Conservation (phyloP, 1,284 basidiomycete species). For the Boletus mariae region DNA sequence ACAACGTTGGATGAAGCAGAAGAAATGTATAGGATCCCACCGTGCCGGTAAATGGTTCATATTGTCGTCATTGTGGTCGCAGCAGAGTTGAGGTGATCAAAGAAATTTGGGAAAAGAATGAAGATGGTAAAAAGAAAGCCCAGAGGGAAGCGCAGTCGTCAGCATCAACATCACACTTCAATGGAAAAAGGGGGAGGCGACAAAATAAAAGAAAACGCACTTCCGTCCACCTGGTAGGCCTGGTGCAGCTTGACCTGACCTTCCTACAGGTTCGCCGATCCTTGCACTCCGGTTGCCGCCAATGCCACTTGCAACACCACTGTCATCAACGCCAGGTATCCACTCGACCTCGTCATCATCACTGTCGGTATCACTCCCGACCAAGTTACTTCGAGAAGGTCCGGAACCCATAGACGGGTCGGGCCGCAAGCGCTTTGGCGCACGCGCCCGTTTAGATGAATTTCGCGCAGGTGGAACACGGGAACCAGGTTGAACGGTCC, state of each 20-base stretch:
- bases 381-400: conserved; percentile 3
- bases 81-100: not conserved
- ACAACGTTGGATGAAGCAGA: not conserved
- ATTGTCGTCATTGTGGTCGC: conserved; percentile 3
- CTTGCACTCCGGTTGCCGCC: not conserved
- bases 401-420: not conserved
- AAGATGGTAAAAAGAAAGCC: not conserved
- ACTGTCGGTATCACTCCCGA: conserved; percentile 31
- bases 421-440: conserved; percentile 19
- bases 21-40: not conserved
- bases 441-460: conserved; percentile 22
- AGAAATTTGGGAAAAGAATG: not conserved
- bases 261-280: conserved; percentile 11
- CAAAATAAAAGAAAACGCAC: conserved; percentile 19
- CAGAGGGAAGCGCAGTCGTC: conserved; percentile 5
- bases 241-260: conserved; percentile 7
- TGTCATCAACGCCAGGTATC: conserved; percentile 12
- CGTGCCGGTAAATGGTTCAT: conserved; percentile 1
- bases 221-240: conserved; percentile 23
- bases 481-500: not conserved
- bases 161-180: conserved; percentile 10
- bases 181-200: not conserved
- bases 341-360: conserved; percentile 31
- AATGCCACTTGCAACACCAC: not conserved
- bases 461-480: conserved; percentile 2